These are phyloP conservation scores for Aureobasidium musti DNA, from an alignment of 2,329 filamentous ascomycete species.

Conservation along the genomic window DNA sequence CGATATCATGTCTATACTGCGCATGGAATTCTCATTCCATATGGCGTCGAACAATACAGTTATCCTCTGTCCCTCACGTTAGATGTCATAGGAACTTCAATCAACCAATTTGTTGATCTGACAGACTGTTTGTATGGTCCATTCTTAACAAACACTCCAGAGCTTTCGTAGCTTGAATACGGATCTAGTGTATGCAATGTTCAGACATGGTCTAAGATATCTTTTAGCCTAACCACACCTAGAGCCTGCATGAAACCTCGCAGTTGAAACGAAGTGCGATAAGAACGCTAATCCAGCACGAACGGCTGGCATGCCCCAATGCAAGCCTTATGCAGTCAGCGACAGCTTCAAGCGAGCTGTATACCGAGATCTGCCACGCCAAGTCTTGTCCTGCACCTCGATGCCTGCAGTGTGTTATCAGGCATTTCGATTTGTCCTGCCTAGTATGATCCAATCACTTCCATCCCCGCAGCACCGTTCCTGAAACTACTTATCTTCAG, in stretches of 20 bases:
- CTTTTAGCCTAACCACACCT: not conserved
- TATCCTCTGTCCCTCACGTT: not conserved
- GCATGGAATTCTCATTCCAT: not conserved
- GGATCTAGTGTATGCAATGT: not conserved
- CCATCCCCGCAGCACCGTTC: not conserved
- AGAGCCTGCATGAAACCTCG: not conserved
- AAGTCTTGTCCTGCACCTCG: constrained; percentile 10
- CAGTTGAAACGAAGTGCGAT: not conserved
- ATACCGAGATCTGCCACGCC: constrained; percentile 19
- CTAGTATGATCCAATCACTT: not conserved
- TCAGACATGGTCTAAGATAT: not conserved
- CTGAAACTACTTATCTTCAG: not conserved
- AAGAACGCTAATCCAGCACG: not conserved
- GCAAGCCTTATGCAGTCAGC: constrained; percentile 15
- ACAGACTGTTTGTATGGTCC: not conserved
- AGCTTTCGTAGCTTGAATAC: not conserved
- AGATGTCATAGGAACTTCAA: not conserved
- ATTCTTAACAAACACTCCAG: not conserved
- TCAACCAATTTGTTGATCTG: not conserved
- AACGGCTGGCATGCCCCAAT: not conserved
- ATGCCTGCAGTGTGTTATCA: not conserved
- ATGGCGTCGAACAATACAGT: not conserved
- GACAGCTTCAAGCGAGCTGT: not conserved
- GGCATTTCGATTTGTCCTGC: not conserved
- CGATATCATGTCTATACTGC: not conserved